Conservation (phyloP, 352 stramenopile genomes). For the Ophiocytium majus region DNA sequence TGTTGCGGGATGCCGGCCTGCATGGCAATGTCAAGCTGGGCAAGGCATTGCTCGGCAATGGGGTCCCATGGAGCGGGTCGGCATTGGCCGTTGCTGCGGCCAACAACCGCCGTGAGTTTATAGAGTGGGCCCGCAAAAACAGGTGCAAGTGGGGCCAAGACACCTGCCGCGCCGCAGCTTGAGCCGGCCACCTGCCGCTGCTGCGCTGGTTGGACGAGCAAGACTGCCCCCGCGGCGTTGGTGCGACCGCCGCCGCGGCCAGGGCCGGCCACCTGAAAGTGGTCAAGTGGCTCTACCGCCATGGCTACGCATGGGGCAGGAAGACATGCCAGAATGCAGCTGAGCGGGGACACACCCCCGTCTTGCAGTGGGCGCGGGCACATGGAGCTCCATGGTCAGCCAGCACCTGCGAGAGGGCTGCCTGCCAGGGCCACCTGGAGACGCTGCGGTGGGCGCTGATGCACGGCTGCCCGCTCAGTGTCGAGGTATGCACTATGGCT, state of each 20-base stretch:
- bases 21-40: too few species aligned
- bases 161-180: background rate
- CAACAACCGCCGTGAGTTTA: too few species aligned
- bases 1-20: too few species aligned
- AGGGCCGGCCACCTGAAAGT: background rate
- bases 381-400: conserved; percentile 18
- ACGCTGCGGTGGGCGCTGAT: conserved; percentile 14
- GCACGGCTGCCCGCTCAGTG: background rate
- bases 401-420: conserved; percentile 21
- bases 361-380: background rate
- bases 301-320: background rate
- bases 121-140: too few species aligned
- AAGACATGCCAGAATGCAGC: too few species aligned
- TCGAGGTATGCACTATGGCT: background rate
- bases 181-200: background rate
- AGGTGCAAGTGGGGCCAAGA: background rate
- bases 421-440: conserved; percentile 14
- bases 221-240: background rate
- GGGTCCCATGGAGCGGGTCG: too few species aligned
- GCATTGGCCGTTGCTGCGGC: too few species aligned
- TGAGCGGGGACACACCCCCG: background rate
- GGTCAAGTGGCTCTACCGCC: background rate
- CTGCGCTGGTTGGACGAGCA: background rate
- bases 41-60: too few species aligned
- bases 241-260: background rate